Evolutionary conservation across 306 rosid species (phyloP).

Genomic region (Lathyrus oleraceus): DNA sequence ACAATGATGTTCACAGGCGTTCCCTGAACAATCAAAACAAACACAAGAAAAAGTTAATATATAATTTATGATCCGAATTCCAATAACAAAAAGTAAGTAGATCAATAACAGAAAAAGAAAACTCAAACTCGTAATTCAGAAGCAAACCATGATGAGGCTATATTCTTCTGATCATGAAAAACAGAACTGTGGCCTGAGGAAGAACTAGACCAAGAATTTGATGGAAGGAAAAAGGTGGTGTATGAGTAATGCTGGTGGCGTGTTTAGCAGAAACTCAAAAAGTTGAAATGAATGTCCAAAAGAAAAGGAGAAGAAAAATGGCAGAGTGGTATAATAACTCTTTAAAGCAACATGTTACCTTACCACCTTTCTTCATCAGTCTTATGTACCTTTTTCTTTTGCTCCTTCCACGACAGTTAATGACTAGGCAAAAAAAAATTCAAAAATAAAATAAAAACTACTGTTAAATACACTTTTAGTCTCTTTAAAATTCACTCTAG

Average conservation of each 20-base stretch:
- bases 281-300: slow-evolving; percentile 54
- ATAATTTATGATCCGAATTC: background rate
- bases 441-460: background rate
- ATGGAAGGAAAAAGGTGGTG: slow-evolving; percentile 14
- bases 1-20: slow-evolving; percentile 84
- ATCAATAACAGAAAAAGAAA: background rate
- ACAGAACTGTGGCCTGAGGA: slow-evolving; percentile 32
- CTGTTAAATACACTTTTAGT: background rate
- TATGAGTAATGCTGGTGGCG: slow-evolving; percentile 32
- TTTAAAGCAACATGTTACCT: slow-evolving; percentile 45
- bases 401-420: slow-evolving; percentile 54
- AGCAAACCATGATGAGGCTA: slow-evolving; percentile 61
- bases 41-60: slow-evolving; percentile 7
- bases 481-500: background rate
- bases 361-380: slow-evolving; percentile 30
- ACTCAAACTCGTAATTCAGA: slow-evolving; percentile 4
- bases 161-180: slow-evolving; percentile 49
- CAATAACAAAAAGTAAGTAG: slow-evolving; percentile 1
- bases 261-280: slow-evolving; percentile 39
- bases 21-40: slow-evolving; percentile 57
- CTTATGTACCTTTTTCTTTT: slow-evolving; percentile 45
- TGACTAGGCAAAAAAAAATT: slow-evolving; percentile 54
- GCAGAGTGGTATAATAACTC: slow-evolving; percentile 49
- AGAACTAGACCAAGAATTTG: slow-evolving; percentile 31
- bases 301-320: slow-evolving; percentile 57